Evolutionary conservation across 176 grass and related monocot species (phyloP), one percentile per base, ranked within the genome.

Genomic region (Musa itinerans): DNA sequence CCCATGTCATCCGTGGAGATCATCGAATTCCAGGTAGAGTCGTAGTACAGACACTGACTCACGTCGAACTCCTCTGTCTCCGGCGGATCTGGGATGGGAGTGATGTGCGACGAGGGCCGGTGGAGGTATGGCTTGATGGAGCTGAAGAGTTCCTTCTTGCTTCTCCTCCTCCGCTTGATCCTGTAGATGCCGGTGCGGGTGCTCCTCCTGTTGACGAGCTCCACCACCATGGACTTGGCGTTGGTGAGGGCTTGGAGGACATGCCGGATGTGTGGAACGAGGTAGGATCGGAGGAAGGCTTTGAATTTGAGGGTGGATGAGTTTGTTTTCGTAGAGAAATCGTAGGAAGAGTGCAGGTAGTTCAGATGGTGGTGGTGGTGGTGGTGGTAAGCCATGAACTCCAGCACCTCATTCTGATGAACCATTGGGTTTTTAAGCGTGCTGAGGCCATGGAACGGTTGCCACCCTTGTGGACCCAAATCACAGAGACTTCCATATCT

Each of bases 101-200:
- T 49, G 50, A 75, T 68, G 43, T 82, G 74, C 3, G 76, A 78
- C 0, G 79, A 68, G 12, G 79, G 57, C 61, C 63, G 77, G 52
- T 82, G 78, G 64, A 82, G 8, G 25, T 68, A 62, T n/a, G 76
- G 53, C 24, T 49, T 75, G 69, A 84, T 80, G 68, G 71, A 80
- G 26, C 27, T 17, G 27, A 63, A 49, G 50, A 74, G 66, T 25
- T 77, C 76, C 19, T 24, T 71, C 59, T 64, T 75, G 53, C 34
- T 74, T 53, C 67, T 86, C 59, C 67, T 75, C 20, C 48, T 13
- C 1, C 22, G 34, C 9, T 20, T n/a, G 27, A 52, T 16, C 11
- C 26, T 52, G 48, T 70, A 14, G 68, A 70, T 16, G 16, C 51
- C 19, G 43, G 12, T 48, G 65, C 24, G 27, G 65, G 6, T 9